A percentile compares a stretch with the other conserved stretches of the same genome.
These are phyloP conservation scores for Chernovozyma aurita DNA, from an alignment of 1,139 yeast species.

Conservation along the genomic window DNA sequence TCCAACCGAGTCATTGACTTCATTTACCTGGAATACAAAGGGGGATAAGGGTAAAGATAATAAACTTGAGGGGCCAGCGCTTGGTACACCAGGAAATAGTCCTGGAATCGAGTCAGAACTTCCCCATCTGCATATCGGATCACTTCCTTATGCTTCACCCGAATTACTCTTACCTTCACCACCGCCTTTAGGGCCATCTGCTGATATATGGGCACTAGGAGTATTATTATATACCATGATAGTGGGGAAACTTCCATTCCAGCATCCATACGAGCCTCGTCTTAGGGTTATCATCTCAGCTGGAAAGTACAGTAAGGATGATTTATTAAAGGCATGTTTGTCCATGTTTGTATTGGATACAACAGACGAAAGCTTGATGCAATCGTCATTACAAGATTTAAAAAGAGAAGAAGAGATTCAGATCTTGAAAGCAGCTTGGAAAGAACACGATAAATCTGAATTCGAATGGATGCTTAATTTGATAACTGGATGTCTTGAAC, in stretches of 20 bases:
- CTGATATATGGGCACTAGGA: conserved; percentile 92
- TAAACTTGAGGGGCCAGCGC: neutral
- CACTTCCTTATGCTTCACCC: conserved; percentile 90
- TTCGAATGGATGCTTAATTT: conserved; percentile 36
- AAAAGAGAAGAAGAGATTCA: conserved; percentile 15
- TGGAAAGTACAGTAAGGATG: conserved; percentile 53
- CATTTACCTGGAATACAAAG: neutral
- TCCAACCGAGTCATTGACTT: conserved; percentile 20
- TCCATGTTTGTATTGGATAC: conserved; percentile 23
- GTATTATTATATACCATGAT: conserved; percentile 70
- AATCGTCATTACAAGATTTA: conserved; percentile 20
- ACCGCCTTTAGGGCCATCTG: conserved; percentile 65
- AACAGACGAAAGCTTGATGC: conserved; percentile 9
- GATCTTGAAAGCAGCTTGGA: conserved; percentile 19
- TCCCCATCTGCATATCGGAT: conserved; percentile 75
- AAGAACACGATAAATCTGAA: conserved; percentile 15
- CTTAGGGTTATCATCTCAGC: conserved; percentile 67
- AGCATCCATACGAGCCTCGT: conserved; percentile 76
- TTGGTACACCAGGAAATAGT: neutral
- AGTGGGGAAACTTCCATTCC: conserved; percentile 75
- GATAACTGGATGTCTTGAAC: conserved; percentile 51
- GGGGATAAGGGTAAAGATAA: neutral
- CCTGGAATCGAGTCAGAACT: conserved; percentile 33
- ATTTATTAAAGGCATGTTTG: conserved; percentile 33
- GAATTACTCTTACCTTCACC: conserved; percentile 67